phyloP scores from a whole-genome alignment of 768 basidiomycete species.

The Rhodotorula babjevae region DNA sequence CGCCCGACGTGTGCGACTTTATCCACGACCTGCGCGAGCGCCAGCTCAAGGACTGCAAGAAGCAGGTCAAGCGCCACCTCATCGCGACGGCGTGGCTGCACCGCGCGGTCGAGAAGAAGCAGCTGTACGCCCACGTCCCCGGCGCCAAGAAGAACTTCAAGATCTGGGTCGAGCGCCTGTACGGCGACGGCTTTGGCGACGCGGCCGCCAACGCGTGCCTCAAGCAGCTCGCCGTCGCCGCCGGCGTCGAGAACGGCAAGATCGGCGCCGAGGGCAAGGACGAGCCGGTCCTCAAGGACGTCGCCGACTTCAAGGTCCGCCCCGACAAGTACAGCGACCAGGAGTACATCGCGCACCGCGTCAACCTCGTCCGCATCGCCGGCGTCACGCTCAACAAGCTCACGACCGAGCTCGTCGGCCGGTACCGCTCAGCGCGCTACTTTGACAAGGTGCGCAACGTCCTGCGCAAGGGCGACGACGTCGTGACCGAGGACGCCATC shows the following conservation, averaged over 20 bases:
- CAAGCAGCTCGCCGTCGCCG: conserved; percentile 35
- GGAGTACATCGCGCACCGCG: conserved; percentile 34
- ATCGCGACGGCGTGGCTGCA: conserved; percentile 64
- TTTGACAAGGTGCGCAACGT: conserved; percentile 86
- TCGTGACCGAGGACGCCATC: conserved; percentile 53
- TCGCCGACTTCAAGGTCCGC: not conserved
- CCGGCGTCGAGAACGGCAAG: conserved; percentile 39
- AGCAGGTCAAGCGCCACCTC: conserved; percentile 65
- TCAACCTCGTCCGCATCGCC: conserved; percentile 77
- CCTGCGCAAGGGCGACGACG: conserved; percentile 59
- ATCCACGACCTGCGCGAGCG: conserved; percentile 75
- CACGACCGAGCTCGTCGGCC: conserved; percentile 81
- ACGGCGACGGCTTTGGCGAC: conserved; percentile 41
- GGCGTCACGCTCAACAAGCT: conserved; percentile 78
- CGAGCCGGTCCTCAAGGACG: conserved; percentile 54
- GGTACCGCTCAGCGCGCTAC: conserved; percentile 82
- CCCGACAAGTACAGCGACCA: not conserved
- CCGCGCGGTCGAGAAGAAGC: conserved; percentile 19
- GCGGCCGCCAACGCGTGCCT: conserved; percentile 40
- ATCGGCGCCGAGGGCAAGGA: not conserved
- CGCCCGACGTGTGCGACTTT: conserved; percentile 86
- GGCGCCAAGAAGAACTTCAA: not conserved
- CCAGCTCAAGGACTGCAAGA: conserved; percentile 73
- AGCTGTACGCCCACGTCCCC: not conserved
- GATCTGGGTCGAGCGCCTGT: conserved; percentile 9